Evolutionary conservation across 148 eudicot genomes (phyloP).

Genomic region (Rhododendron vialii): DNA sequence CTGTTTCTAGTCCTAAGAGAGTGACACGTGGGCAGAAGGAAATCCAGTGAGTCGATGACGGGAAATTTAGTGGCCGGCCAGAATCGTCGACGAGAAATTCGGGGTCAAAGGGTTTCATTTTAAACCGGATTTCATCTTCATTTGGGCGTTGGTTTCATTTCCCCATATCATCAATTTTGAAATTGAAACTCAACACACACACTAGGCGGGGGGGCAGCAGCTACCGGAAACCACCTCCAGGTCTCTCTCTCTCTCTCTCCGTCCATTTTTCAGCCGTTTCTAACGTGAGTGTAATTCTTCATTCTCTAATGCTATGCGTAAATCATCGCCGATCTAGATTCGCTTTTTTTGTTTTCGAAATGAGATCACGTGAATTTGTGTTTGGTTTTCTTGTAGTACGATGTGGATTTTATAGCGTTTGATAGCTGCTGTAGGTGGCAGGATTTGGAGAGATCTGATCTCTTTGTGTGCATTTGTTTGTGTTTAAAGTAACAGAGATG

Average conservation of each 20-base stretch:
- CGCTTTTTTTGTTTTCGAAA: not conserved
- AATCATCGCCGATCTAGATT: not conserved
- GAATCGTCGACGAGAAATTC: conserved; percentile 7
- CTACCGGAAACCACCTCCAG: not conserved
- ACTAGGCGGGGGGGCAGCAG: not conserved
- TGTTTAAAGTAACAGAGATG: not conserved
- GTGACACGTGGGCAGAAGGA: conserved; percentile 4
- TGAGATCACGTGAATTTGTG: not conserved
- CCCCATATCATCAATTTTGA: not conserved
- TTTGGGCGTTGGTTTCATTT: conserved; percentile 17
- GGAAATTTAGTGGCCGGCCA: conserved; percentile 9
- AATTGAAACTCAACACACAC: conserved; percentile 13
- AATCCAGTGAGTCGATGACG: not conserved
- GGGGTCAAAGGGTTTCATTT: not conserved
- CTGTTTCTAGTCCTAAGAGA: not conserved
- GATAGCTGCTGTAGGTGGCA: not conserved
- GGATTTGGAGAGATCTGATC: not conserved
- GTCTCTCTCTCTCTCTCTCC: not conserved
- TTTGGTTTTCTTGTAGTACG: not conserved
- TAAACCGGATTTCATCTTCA: conserved; percentile 13
- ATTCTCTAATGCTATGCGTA: no score
- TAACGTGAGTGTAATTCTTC: not conserved
- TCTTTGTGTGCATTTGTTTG: not conserved
- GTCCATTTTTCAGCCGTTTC: not conserved
- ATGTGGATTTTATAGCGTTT: not conserved